Evolutionary conservation across 2,329 filamentous ascomycete genomes (phyloP), one percentile per base, ranked within the genome.

Genomic region (Epichloe uncinata): DNA sequence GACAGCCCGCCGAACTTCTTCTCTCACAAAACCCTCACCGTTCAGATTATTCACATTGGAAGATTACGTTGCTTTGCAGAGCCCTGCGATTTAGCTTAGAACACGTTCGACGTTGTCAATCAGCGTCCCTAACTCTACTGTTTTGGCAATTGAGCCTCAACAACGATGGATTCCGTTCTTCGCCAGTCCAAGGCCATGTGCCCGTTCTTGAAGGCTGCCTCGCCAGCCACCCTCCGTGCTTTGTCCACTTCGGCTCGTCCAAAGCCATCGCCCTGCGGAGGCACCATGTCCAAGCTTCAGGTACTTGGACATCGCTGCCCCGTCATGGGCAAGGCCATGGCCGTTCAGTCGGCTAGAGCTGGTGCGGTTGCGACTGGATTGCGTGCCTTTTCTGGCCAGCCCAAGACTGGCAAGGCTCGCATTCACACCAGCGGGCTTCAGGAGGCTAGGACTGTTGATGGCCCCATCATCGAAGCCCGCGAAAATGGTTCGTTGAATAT

Each of bases 291-390:
- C 63, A 97, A 95, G 72, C 78, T 98, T 61, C 93, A 97, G 74
- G 81, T 93, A 58, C 82, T 95, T 63, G 93, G 88, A 61, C 84
- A 89, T 64, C 88, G 91, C 68, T 98, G 93, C 78, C 93, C 93
- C 52, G 85, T 98, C 69, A 98, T 98, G 93, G 91, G 90, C 68
- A 95, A 96, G 77, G 93, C 93, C 41, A 80, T 98, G 66, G 86
- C 88, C 54, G 84, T 96, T 38, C 91, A 96, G 75, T 78, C 78
- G 43, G 75, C 79, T 55, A 75, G 77, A 63, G 66, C 73, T 46
- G 69, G 73, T 48, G 69, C 69, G 48, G 67, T 71, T 53, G 66
- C 72, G 50, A 68, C 74, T 48, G 72, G 70, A 52, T 66, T 78
- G 55, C 72, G 77, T 53, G 68, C 73, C 56, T 70, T 78, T 56